A percentile compares a stretch with the other conserved stretches of the same genome.
phyloP scores from a whole-genome alignment of 176 grass and related monocot species.

The Carex scoparia region DNA sequence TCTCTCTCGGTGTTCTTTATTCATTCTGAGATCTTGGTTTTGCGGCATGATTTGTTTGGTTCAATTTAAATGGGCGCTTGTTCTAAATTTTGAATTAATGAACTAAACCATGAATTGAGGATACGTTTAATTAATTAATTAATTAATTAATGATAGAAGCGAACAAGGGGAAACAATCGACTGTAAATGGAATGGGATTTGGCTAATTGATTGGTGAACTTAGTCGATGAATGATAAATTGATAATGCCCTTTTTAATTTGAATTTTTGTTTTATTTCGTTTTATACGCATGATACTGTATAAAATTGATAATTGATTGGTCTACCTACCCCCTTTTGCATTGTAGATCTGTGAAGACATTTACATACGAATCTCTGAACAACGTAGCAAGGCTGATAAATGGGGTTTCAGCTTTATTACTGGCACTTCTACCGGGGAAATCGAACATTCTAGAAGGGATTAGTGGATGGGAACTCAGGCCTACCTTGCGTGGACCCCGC shows the following conservation, averaged over 20 bases:
- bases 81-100: not conserved
- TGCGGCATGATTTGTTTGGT: not conserved
- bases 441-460: constrained; percentile 83
- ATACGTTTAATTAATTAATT: not conserved
- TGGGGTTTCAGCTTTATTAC: constrained; percentile 77
- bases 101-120: not conserved
- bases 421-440: constrained; percentile 76
- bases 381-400: constrained; percentile 95
- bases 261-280: not conserved
- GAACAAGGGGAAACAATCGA: not conserved
- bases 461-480: constrained; percentile 88
- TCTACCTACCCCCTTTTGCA: not conserved
- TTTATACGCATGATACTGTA: not conserved
- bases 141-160: not conserved
- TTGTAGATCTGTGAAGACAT: constrained; percentile 85
- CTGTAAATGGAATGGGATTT: not conserved
- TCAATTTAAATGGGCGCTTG: not conserved
- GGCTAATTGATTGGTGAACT: not conserved
- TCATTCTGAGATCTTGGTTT: not conserved
- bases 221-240: not conserved
- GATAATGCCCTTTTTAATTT: not conserved
- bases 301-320: not conserved
- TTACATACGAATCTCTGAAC: constrained; percentile 95
- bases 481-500: constrained; percentile 71
- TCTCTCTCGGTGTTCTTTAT: not conserved